Conservation (phyloP, 2,329 filamentous ascomycete species). For the Penicillium verrucosum region DNA sequence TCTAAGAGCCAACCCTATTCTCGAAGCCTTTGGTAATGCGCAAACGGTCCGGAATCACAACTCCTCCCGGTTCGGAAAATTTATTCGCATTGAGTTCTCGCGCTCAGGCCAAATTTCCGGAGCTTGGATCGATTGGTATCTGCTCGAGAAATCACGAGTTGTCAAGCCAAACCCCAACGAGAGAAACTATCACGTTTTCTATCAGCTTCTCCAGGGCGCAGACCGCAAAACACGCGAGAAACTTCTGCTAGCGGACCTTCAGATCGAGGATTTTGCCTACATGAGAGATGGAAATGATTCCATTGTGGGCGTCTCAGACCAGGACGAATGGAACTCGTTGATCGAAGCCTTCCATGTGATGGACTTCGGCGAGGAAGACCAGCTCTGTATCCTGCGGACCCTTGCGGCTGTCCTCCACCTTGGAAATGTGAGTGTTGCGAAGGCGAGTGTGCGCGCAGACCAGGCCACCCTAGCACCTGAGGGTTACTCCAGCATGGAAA, state of each 20-base stretch:
- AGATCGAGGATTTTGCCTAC: conserved; percentile 85
- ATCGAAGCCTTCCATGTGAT: conserved; percentile 93
- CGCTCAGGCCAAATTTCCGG: conserved; percentile 85
- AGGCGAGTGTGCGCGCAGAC: conserved; percentile 85
- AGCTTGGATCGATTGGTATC: conserved; percentile 97
- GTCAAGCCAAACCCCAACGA: conserved; percentile 84
- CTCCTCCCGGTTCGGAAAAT: conserved; percentile 96
- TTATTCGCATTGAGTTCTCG: conserved; percentile 95
- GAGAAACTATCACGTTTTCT: conserved; percentile 96
- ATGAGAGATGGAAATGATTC: conserved; percentile 87
- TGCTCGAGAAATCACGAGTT: conserved; percentile 96
- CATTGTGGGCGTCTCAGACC: conserved; percentile 85
- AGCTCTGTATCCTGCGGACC: conserved; percentile 76
- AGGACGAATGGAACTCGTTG: conserved; percentile 82
- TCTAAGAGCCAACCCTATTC: conserved; percentile 88
- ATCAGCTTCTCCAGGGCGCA: conserved; percentile 86
- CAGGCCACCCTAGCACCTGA: conserved; percentile 80
- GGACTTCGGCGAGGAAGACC: conserved; percentile 84
- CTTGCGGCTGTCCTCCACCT: conserved; percentile 89
- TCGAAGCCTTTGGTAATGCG: conserved; percentile 97
- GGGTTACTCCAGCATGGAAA: conserved; percentile 69
- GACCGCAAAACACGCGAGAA: conserved; percentile 69
- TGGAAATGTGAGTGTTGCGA: conserved; percentile 84
- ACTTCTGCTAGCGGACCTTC: conserved; percentile 70
- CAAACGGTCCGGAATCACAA: conserved; percentile 98